Evolutionary conservation across 805 yeast species (phyloP).

Genomic region (Suhomyces pyralidae): DNA sequence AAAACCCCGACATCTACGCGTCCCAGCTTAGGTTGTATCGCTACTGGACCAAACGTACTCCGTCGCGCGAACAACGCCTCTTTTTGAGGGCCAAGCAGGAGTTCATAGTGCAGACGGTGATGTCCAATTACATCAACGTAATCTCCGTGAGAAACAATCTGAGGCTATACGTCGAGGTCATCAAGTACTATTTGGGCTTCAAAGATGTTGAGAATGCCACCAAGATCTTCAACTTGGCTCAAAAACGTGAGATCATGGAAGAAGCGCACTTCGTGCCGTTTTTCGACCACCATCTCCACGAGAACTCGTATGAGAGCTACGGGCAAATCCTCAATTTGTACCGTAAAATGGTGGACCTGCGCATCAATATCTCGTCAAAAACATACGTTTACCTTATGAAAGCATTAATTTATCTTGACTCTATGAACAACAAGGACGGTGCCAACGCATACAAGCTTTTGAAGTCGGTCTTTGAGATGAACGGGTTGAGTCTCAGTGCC

Average conservation of each 20-base stretch:
- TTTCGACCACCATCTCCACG: slow-evolving; percentile 18
- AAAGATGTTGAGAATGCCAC: slow-evolving; percentile 18
- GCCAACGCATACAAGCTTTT: slow-evolving; percentile 29
- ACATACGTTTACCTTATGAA: slow-evolving; percentile 31
- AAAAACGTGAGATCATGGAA: slow-evolving; percentile 13
- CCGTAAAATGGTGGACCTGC: slow-evolving; percentile 29
- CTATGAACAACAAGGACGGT: slow-evolving; percentile 20
- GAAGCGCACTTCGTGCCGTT: slow-evolving; percentile 33
- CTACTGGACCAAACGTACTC: slow-evolving; percentile 22
- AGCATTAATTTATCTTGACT: slow-evolving; percentile 25
- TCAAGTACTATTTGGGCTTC: slow-evolving; percentile 19
- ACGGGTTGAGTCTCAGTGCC: slow-evolving; percentile 20
- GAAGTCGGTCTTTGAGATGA: slow-evolving; percentile 29
- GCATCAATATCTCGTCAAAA: slow-evolving; percentile 22
- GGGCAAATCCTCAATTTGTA: slow-evolving; percentile 28
- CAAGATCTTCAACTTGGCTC: slow-evolving; percentile 16
- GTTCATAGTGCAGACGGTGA: slow-evolving; percentile 11
- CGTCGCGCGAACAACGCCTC: slow-evolving; percentile 7
- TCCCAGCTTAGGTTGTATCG: slow-evolving; percentile 30
- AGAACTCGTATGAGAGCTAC: slow-evolving; percentile 16
- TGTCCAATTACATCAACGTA: slow-evolving; percentile 8
- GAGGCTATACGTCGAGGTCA: slow-evolving; percentile 24
- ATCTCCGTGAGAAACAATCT: slow-evolving; percentile 10
- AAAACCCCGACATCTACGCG: slow-evolving; percentile 23
- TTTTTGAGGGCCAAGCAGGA: slow-evolving; percentile 9